Conservation (phyloP, 1,284 basidiomycete species). For the Blastosporella zonata region DNA sequence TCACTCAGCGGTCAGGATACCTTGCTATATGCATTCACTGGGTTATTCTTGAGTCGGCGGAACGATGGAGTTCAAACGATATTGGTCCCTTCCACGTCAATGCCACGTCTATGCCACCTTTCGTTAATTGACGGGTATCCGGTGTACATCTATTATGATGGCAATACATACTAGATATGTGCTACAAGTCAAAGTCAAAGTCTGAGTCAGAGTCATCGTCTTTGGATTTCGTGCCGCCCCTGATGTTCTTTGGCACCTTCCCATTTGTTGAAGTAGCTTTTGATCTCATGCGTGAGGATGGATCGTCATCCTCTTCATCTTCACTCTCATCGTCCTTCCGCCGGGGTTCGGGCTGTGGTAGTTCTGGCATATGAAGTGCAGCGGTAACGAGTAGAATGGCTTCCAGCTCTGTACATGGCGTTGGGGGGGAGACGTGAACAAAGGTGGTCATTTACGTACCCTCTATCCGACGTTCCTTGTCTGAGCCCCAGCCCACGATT, state of each 20-base stretch:
- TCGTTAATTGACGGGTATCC: background rate
- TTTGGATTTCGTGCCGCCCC: constrained; percentile 38
- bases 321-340: constrained; percentile 35
- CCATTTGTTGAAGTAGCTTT: constrained; percentile 56
- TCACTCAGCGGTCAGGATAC: constrained; percentile 15
- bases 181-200: constrained; percentile 68
- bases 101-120: background rate
- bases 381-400: constrained; percentile 61
- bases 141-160: background rate
- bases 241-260: constrained; percentile 53
- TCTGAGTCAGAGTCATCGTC: constrained; percentile 65
- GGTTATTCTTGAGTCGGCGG: background rate
- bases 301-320: constrained; percentile 44
- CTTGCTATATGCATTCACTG: background rate
- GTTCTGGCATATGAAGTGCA: constrained; percentile 53
- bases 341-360: constrained; percentile 28
- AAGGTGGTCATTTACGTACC: constrained; percentile 49
- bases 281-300: constrained; percentile 50
- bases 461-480: constrained; percentile 75
- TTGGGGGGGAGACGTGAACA: constrained; percentile 1
- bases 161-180: constrained; percentile 3
- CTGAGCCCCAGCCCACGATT: constrained; percentile 78
- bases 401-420: constrained; percentile 59
- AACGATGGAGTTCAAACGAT: background rate
- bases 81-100: background rate